These are phyloP conservation scores for Psilocybe cyanescens DNA, from an alignment of 768 basidiomycete species.

Conservation along the genomic window DNA sequence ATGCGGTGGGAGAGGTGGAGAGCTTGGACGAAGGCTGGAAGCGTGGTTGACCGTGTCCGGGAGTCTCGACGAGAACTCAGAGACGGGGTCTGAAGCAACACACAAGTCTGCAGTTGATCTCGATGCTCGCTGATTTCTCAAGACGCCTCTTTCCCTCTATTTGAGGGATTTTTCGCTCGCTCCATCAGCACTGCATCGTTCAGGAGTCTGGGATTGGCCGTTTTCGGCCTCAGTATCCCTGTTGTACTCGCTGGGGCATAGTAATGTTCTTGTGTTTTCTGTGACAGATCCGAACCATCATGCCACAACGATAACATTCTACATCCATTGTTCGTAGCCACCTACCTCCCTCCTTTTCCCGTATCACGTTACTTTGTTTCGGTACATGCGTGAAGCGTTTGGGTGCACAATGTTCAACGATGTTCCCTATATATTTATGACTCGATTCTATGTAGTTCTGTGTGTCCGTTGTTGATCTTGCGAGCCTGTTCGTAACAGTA, in stretches of 20 bases:
- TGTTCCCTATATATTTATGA: background rate
- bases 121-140: background rate
- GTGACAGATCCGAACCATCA: background rate
- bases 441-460: background rate
- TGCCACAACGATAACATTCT: background rate
- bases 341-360: background rate
- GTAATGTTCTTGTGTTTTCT: background rate
- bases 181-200: background rate
- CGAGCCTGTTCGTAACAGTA: background rate
- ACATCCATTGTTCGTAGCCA: background rate
- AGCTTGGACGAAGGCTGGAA: slow-evolving; percentile 75
- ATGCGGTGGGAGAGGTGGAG: slow-evolving; percentile 80
- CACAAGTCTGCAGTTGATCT: background rate
- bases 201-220: background rate
- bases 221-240: background rate
- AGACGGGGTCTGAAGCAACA: background rate
- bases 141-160: background rate
- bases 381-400: background rate
- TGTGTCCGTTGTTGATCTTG: background rate
- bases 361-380: background rate
- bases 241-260: background rate
- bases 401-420: background rate
- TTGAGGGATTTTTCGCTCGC: background rate
- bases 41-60: slow-evolving; percentile 66
- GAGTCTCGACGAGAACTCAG: slow-evolving; percentile 23